These are phyloP conservation scores for Nicotiana obtusifolia DNA, from an alignment of 257 asterid genomes.

Conservation along the genomic window DNA sequence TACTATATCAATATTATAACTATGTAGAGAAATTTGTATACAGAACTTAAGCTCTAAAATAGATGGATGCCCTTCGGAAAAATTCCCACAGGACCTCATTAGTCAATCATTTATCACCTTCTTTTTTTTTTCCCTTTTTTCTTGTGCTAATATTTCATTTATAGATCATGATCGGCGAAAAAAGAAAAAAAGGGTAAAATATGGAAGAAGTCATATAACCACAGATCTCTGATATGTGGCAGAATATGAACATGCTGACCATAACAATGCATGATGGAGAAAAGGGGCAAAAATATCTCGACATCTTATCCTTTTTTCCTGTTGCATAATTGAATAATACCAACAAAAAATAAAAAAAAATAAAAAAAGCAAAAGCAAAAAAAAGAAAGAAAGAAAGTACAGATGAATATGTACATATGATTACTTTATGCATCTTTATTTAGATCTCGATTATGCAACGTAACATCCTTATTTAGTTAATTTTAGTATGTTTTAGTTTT, in stretches of 20 bases:
- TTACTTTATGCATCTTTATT: not conserved
- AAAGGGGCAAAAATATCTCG: not conserved
- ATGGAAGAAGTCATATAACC: not conserved
- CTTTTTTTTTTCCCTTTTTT: not conserved
- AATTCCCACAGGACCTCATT: not conserved
- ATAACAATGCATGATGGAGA: not conserved
- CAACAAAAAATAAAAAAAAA: not conserved
- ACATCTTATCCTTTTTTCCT: not conserved
- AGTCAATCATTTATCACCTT: not conserved
- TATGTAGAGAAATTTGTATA: too few species aligned
- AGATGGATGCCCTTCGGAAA: not conserved
- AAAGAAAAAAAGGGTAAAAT: not conserved
- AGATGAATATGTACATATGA: not conserved
- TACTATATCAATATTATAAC: too few species aligned
- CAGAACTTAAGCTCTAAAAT: too few species aligned
- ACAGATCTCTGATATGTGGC: not conserved
- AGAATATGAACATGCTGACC: constrained; percentile 4
- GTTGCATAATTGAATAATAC: not conserved
- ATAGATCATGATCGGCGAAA: not conserved
- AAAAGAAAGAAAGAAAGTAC: not conserved
- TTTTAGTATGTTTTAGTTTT: not conserved
- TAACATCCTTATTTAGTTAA: not conserved
- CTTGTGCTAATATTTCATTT: not conserved
- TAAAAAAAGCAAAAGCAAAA: not conserved
- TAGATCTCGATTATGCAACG: not conserved